phyloP scores from a whole-genome alignment of 768 basidiomycete species.

The Sarcodon aspratus region DNA sequence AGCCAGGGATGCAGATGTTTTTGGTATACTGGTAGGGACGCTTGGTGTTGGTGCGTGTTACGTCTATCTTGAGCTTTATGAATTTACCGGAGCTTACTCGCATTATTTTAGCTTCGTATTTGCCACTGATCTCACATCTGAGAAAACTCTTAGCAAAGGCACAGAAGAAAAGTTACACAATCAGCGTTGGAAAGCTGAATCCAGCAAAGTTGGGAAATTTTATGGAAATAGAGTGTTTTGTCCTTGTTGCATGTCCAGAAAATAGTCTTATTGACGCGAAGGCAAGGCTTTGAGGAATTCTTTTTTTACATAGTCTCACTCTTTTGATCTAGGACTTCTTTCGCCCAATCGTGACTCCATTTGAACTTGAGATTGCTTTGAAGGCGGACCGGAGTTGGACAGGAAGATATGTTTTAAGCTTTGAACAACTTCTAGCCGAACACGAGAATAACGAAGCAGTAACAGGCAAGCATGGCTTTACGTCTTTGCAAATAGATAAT shows the following conservation, averaged over 20 bases:
- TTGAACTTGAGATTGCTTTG: conserved; percentile 77
- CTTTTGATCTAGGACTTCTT: conserved; percentile 59
- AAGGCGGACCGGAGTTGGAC: conserved; percentile 62
- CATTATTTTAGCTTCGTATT: conserved; percentile 56
- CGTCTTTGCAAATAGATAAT: neutral
- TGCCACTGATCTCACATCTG: conserved; percentile 77
- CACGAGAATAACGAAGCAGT: conserved; percentile 9
- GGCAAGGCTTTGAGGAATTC: conserved; percentile 19
- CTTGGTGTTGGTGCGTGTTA: conserved; percentile 65
- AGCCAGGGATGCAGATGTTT: conserved; percentile 86
- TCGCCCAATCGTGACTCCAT: conserved; percentile 88
- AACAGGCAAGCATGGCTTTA: neutral
- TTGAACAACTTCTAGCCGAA: conserved; percentile 43
- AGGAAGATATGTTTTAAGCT: conserved; percentile 71
- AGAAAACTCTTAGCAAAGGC: conserved; percentile 52
- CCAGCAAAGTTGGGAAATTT: conserved; percentile 95
- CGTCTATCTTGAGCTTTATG: neutral
- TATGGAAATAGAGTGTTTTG: conserved; percentile 91
- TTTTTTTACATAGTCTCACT: neutral
- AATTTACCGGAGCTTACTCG: neutral
- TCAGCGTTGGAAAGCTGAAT: conserved; percentile 90
- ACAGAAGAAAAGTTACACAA: conserved; percentile 87
- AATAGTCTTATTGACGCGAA: conserved; percentile 75
- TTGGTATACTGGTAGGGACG: conserved; percentile 92
- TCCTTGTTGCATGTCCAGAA: conserved; percentile 90